Base-by-base conservation (phyloP, 345 rosid species). In the Orychophragmus violaceus region DNA sequence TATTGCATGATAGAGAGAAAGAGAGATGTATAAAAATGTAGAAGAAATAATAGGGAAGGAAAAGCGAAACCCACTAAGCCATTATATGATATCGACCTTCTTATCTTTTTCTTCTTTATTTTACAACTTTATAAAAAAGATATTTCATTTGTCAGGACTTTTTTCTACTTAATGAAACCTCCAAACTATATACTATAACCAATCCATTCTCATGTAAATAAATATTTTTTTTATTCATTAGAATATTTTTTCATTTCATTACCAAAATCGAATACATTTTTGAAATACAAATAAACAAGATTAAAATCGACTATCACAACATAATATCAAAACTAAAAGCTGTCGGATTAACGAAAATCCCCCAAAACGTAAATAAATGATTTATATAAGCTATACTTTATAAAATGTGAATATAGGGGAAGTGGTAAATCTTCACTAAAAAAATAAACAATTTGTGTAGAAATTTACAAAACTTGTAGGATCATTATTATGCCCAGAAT, bases 31-130 rank as follows among this genome's bases (percentile, higher is more conserved):
- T 50, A 66, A 22, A 51, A 37, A 17, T 24, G 41, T 8, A 17
- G 41, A 62, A 53, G 66, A 52, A 52, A 74, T 19, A 28, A 37
- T 39, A 44, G 25, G 49, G 65, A 69, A 78, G 84, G 85, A 68
- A 78, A 82, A 80, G 81, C 76, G 57, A 82, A 75, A 79, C 76
- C 87, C 90, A 84, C 90, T 83, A 72, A 65, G 69, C 81, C 78
- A 68, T 74, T 69, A 32, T 49, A 30, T 79, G 80, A 82, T 59
- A 68, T 75, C 78, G 74, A 73, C 77, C 70, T 72, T 56, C 32
- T 67, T 76, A 62, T 62, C 69, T 60, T 62, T 68, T 74, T 62
- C 74, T 54, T 61, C 58, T 67, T 57, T 72, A 3, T 17, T 56
- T 3, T 6, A 3, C 10, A 51, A 25, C 21, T 58, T 35, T 14